Percentiles rank a stretch among this genome's conserved stretches.
Evolutionary conservation across 495 filamentous ascomycete genomes (phyloP).

Genomic region (Poronia punctata): DNA sequence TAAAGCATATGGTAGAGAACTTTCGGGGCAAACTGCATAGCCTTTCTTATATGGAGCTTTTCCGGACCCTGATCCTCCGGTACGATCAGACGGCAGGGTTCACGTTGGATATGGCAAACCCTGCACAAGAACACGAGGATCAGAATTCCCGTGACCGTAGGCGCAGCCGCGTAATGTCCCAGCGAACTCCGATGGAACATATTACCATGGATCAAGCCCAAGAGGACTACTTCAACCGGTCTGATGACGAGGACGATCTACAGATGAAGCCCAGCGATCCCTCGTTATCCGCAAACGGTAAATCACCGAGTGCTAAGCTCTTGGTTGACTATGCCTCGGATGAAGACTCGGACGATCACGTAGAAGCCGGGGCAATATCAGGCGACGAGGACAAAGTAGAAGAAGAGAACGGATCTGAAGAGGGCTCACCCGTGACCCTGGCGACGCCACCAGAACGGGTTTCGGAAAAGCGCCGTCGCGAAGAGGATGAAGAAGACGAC

Average conservation of each 20-base stretch:
- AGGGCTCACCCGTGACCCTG: slow-evolving; percentile 30
- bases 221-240: slow-evolving; percentile 91
- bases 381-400: slow-evolving; percentile 43
- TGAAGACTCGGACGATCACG: slow-evolving; percentile 57
- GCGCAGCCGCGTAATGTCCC: slow-evolving; percentile 62
- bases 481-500: slow-evolving; percentile 82
- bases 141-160: slow-evolving; percentile 44
- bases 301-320: slow-evolving; percentile 57
- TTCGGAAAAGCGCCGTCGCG: slow-evolving; percentile 85
- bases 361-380: slow-evolving; percentile 27
- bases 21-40: slow-evolving; percentile 73
- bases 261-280: slow-evolving; percentile 24
- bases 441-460: slow-evolving; percentile 62
- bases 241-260: slow-evolving; percentile 76
- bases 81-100: slow-evolving; percentile 80
- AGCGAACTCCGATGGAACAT: slow-evolving; percentile 62
- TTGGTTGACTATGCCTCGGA: slow-evolving; percentile 90
- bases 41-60: slow-evolving; percentile 84
- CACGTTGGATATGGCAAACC: slow-evolving; percentile 50
- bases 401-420: slow-evolving; percentile 14
- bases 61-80: slow-evolving; percentile 62
- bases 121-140: slow-evolving; percentile 42
- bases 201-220: slow-evolving; percentile 67
- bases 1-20: slow-evolving; percentile 80
- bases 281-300: slow-evolving; percentile 30